These are phyloP conservation scores for Aspergillus floridensis DNA, from an alignment of 2,329 filamentous ascomycete genomes.

Conservation along the genomic window DNA sequence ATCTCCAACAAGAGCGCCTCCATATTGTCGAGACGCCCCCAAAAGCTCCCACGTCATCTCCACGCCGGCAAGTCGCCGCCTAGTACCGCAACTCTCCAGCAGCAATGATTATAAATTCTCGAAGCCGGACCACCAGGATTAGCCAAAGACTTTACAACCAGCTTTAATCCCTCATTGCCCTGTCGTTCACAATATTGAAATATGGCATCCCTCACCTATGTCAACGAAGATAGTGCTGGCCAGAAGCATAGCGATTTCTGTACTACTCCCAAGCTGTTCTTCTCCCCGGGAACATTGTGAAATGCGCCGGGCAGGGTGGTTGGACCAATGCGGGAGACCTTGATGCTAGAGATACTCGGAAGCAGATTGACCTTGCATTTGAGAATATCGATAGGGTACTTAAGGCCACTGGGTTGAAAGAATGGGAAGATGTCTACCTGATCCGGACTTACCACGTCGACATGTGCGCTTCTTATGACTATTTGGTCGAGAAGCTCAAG, in stretches of 20 bases:
- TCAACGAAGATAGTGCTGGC: conserved; percentile 9
- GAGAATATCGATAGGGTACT: conserved; percentile 20
- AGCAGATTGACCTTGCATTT: conserved; percentile 20
- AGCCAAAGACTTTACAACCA: too few species aligned
- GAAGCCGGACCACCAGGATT: too few species aligned
- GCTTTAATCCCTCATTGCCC: too few species aligned
- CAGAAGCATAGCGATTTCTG: conserved; percentile 9
- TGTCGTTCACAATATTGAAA: conserved; percentile 43
- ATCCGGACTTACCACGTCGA: conserved; percentile 23
- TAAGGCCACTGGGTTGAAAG: conserved; percentile 11
- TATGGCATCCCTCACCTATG: conserved; percentile 20
- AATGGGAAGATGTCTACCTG: conserved; percentile 21
- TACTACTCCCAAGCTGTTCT: conserved; percentile 26
- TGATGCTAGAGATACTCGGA: conserved; percentile 5
- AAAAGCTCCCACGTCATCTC: too few species aligned
- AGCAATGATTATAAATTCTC: too few species aligned
- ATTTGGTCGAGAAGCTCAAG: conserved; percentile 19
- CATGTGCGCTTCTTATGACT: conserved; percentile 15
- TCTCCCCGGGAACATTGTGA: conserved; percentile 18
- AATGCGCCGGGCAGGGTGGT: conserved; percentile 26
- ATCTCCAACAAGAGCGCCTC: too few species aligned
- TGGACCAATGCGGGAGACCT: conserved; percentile 18
- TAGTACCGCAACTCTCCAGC: too few species aligned
- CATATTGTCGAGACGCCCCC: too few species aligned
- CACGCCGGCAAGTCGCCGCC: too few species aligned